Conservation (phyloP, 805 yeast genomes). For the Cyberlindnera mrakii region DNA sequence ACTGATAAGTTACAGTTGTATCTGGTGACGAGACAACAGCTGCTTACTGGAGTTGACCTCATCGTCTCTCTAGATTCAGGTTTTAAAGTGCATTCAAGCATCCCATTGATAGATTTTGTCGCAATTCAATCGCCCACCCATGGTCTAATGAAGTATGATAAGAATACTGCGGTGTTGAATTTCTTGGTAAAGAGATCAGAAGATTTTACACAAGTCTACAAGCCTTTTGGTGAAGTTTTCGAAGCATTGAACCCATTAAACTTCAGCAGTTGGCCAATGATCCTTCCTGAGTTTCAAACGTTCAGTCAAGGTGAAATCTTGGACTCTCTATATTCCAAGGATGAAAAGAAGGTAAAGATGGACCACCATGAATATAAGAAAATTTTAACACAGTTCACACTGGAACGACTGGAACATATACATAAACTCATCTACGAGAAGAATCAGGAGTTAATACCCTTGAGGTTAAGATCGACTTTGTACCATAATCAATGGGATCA, state of each 20-base stretch:
- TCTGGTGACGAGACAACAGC: constrained; percentile 40
- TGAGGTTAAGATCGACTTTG: constrained; percentile 33
- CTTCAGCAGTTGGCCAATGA: constrained; percentile 5
- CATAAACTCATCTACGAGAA: constrained; percentile 20
- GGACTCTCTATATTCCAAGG: background rate
- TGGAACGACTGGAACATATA: constrained; percentile 27
- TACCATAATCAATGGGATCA: constrained; percentile 36
- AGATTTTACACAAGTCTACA: background rate
- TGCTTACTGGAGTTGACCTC: constrained; percentile 33
- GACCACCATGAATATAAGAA: constrained; percentile 26
- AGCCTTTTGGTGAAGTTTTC: constrained; percentile 1
- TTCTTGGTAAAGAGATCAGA: constrained; percentile 3
- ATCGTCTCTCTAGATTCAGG: constrained; percentile 45
- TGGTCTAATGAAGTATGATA: constrained; percentile 11
- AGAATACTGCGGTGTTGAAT: background rate
- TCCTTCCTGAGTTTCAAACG: background rate
- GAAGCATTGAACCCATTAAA: background rate
- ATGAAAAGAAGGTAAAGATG: background rate
- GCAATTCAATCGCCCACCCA: constrained; percentile 42
- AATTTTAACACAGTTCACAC: constrained; percentile 31
- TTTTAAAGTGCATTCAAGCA: constrained; percentile 23
- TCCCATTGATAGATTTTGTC: constrained; percentile 43
- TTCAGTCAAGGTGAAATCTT: background rate
- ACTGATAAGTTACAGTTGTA: constrained; percentile 24
- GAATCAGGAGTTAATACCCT: constrained; percentile 16